phyloP scores from a whole-genome alignment of 1,139 yeast genomes.

The Diutina catenulata region DNA sequence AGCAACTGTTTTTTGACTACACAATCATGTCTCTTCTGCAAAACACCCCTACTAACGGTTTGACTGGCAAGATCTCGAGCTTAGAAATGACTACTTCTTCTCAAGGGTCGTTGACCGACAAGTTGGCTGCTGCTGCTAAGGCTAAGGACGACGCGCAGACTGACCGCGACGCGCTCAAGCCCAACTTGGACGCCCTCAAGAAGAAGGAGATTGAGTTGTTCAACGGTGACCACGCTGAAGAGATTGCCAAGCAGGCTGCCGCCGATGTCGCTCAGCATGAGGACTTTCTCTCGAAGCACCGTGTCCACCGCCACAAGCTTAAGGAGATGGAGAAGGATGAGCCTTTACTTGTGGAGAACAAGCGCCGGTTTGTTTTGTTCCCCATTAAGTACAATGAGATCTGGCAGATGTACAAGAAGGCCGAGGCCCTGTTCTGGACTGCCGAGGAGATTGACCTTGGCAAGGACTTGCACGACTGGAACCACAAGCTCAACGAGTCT shows the following conservation, averaged over 20 bases:
- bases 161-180: not conserved
- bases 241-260: not conserved
- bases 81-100: slow-evolving; percentile 24
- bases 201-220: not conserved
- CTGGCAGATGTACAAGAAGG: slow-evolving; percentile 98
- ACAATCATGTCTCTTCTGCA: slow-evolving; percentile 18
- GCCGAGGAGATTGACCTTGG: slow-evolving; percentile 97
- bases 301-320: slow-evolving; percentile 57
- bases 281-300: slow-evolving; percentile 46
- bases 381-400: slow-evolving; percentile 97
- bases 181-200: not conserved
- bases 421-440: slow-evolving; percentile 99
- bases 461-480: slow-evolving; percentile 89
- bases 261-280: slow-evolving; percentile 22
- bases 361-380: slow-evolving; percentile 84
- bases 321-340: slow-evolving; percentile 77
- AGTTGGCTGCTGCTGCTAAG: slow-evolving; percentile 35
- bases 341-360: slow-evolving; percentile 80
- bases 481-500: slow-evolving; percentile 67
- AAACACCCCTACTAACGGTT: slow-evolving; percentile 38
- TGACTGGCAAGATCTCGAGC: slow-evolving; percentile 33
- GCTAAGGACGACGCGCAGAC: slow-evolving; percentile 23
- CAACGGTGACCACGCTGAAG: not conserved
- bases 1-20: not conserved
- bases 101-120: slow-evolving; percentile 31